Conservation (phyloP, 495 filamentous ascomycete species). For the Sabuloglossum arenarium region DNA sequence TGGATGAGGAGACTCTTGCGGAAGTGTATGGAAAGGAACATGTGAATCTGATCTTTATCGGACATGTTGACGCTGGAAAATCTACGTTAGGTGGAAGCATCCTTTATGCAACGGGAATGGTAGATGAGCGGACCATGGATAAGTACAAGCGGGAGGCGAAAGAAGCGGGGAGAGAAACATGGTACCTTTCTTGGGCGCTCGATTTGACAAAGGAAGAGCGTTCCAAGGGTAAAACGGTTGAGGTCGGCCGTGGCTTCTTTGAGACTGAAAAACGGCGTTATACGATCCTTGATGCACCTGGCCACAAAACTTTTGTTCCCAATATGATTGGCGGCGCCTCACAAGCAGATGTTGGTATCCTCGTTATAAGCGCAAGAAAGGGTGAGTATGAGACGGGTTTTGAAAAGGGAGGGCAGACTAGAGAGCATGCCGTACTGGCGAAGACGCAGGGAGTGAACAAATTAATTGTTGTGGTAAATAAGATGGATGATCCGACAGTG, state of each 20-base stretch:
- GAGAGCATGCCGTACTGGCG: constrained; percentile 90
- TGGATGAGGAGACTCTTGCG: constrained; percentile 76
- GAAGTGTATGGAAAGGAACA: constrained; percentile 99
- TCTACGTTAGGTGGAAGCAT: constrained; percentile 86
- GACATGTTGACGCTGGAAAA: constrained; percentile 95
- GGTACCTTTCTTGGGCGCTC: constrained; percentile 95
- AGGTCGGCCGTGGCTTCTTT: constrained; percentile 92
- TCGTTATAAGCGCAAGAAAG: constrained; percentile 93
- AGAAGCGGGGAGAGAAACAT: constrained; percentile 89
- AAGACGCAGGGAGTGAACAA: constrained; percentile 98
- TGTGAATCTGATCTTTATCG: constrained; percentile 95
- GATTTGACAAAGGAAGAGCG: constrained; percentile 94
- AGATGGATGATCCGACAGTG: constrained; percentile 94
- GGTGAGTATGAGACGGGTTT: constrained; percentile 99
- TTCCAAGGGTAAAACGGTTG: constrained; percentile 93
- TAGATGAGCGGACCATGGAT: constrained; percentile 93
- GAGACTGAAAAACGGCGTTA: constrained; percentile 78
- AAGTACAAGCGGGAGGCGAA: constrained; percentile 96
- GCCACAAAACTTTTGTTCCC: constrained; percentile 90
- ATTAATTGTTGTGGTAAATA: constrained; percentile 86
- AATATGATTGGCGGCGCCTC: constrained; percentile 95
- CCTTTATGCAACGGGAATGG: constrained; percentile 88
- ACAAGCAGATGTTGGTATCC: constrained; percentile 85
- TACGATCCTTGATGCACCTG: constrained; percentile 88
- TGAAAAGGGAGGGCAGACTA: constrained; percentile 92